Conservation (phyloP, 495 filamentous ascomycete genomes). For the Neurospora sp. region DNA sequence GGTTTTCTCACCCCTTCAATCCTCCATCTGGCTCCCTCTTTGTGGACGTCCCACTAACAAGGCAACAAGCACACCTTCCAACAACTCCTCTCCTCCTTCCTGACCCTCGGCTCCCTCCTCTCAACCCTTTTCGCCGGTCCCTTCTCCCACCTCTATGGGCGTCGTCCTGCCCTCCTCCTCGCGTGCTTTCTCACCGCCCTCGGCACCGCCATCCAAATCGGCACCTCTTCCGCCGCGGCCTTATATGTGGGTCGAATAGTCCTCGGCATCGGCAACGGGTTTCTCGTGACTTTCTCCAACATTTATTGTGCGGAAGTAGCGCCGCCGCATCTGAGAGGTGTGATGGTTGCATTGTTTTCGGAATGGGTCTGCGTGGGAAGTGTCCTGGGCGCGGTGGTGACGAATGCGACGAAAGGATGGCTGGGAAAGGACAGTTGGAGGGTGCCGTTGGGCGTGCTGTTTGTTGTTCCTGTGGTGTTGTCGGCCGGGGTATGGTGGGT, state of each 20-base stretch:
- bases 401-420: constrained; percentile 21
- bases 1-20: background rate
- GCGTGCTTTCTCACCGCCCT: constrained; percentile 36
- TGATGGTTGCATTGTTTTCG: constrained; percentile 29
- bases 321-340: constrained; percentile 27
- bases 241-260: constrained; percentile 41
- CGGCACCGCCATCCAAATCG: constrained; percentile 39
- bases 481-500: constrained; percentile 43
- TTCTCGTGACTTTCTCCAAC: constrained; percentile 45
- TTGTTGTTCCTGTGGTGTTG: constrained; percentile 43
- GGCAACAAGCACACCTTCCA: constrained; percentile 29
- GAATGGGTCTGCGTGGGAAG: constrained; percentile 42
- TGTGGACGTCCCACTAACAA: background rate
- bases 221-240: constrained; percentile 29
- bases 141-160: constrained; percentile 40
- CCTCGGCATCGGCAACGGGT: constrained; percentile 43
- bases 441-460: constrained; percentile 45
- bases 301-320: constrained; percentile 35
- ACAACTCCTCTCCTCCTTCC: constrained; percentile 44
- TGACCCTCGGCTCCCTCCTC: constrained; percentile 49
- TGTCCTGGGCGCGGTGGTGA: constrained; percentile 35
- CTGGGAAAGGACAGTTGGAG: constrained; percentile 37
- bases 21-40: constrained; percentile 11
- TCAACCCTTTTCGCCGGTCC: constrained; percentile 43
- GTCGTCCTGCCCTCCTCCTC: constrained; percentile 38